Conservation (phyloP, 805 yeast species). For the Candida tallmaniae region DNA sequence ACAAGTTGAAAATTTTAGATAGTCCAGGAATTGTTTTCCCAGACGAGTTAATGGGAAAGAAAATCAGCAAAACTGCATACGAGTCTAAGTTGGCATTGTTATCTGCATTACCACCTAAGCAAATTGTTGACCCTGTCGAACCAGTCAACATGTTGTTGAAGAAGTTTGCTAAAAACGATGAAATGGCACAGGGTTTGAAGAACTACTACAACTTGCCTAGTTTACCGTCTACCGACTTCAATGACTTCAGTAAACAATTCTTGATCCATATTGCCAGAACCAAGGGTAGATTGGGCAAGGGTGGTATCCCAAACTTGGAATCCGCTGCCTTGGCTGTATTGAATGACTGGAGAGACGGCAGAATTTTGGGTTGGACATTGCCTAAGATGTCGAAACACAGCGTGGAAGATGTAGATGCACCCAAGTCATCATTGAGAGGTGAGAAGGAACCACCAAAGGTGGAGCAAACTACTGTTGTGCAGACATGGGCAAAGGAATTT, state of each 20-base stretch:
- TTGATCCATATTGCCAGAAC: constrained; percentile 90
- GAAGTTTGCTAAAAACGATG: constrained; percentile 66
- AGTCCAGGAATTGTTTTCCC: constrained; percentile 99
- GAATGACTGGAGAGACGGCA: constrained; percentile 97
- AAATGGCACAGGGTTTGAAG: constrained; percentile 74
- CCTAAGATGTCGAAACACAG: constrained; percentile 53
- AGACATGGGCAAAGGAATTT: constrained; percentile 89
- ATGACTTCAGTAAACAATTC: constrained; percentile 79
- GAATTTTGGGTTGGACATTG: constrained; percentile 84
- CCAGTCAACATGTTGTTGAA: constrained; percentile 76
- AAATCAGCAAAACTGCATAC: constrained; percentile 54
- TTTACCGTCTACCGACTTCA: constrained; percentile 63
- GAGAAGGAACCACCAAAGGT: constrained; percentile 44
- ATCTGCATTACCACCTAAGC: constrained; percentile 86
- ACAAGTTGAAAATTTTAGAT: constrained; percentile 81
- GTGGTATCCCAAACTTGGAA: constrained; percentile 87
- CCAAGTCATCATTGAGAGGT: constrained; percentile 38
- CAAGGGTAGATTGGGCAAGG: constrained; percentile 86
- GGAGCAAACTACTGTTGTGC: constrained; percentile 76
- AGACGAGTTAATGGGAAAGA: constrained; percentile 41
- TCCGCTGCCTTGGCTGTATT: constrained; percentile 80
- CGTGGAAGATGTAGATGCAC: constrained; percentile 21
- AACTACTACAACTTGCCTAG: constrained; percentile 76
- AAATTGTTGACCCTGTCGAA: constrained; percentile 76
- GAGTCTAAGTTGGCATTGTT: constrained; percentile 86